Evolutionary conservation across 225 moss, liverwort and hornwort species (phyloP), one percentile per base, ranked within the genome.

Genomic region (Asterella californica): DNA sequence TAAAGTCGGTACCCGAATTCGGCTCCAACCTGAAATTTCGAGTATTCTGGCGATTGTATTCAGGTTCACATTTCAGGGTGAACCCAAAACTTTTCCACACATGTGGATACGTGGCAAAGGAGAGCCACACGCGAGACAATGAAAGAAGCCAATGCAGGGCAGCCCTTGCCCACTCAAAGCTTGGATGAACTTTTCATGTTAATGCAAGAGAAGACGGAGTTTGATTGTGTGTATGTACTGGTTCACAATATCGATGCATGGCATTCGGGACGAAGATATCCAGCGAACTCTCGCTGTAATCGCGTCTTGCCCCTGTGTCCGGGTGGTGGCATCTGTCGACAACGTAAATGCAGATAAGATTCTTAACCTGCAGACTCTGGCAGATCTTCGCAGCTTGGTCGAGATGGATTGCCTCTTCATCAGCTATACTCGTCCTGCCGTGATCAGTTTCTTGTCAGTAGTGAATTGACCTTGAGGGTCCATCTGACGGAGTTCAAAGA

Each of bases 401-500:
- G n/a, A n/a, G n/a, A n/a, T n/a, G n/a, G 42, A 3, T 82, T 95
- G 78, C 86, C 94, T 70, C 85, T 92, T 71, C 92, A 90, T 81
- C 90, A 84, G 34, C 88, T 99, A n/a, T 95, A 95, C 86, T 88
- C 91, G 47, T 84, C 87, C 30, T 99, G 95, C 87, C 84, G 94
- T 70, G 97, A 99, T 78, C 90, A 88, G 83, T 93, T 99, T 85
- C 30, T 99, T 72, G 93, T 99, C 47, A 95, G 97, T 79, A 95
- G 93, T 82, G 97, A 99, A 78, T 88, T 97, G 75, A 97, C 94
- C 22, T 68, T 97, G 59, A 90, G 93, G 64, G 94, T 95, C 54
- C 94, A 93, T 79, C 76, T 99, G 77, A 94, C 93, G 27, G 93
- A 99, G 80, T 99, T 92, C 42, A 94, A 92, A 79, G 93, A 99